Base-by-base conservation (phyloP, 495 filamentous ascomycete genomes). In the Durotheca rogersii region DNA sequence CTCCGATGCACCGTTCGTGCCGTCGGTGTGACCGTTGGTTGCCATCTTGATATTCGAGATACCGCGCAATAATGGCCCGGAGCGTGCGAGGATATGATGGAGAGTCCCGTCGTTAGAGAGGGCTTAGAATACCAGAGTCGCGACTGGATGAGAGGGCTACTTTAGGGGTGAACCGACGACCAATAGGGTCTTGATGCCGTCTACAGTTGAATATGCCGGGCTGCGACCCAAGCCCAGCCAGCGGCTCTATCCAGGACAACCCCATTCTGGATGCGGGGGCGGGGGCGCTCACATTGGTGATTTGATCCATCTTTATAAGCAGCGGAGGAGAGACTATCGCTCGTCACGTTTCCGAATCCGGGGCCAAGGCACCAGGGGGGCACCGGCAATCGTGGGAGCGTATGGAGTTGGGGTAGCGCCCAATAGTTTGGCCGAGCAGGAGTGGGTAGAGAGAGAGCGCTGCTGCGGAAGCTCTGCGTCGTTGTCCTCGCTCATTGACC, bases 201-300 rank as follows among this genome's bases (percentile, higher is more conserved):
- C 30, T 15, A 49, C 35, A 36, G 49, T 53, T 54, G 42, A 47
- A 59, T 54, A 54, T 59, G 50, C 56, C 56, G 56, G 32, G 32
- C 11, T 46, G 40, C 37, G 30, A 14, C 50, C 37, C 42, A 44
- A 30, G 19, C 45, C 47, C 30, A 41, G 46, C 51, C 30, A 41
- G 46, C 37, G 23, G 36, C 29, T 44, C 33, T 50, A 43, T 9
- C 25, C 43, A 27, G 27, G 12, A 47, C 20, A 30, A 47, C 36
- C 7, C 45, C n/a, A n/a, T n/a, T n/a, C n/a, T n/a, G n/a, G 45
- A 50, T 53, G 49, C 49, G 49, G 50, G 50, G 56, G 55, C 21
- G 39, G 55, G 44, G 25, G 35, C 14, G 44, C 34, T 58, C 16
- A 41, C 48, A 52, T 43, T n/a, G 55, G 47, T 25, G 44, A 41